Evolutionary conservation across 805 yeast genomes (phyloP).

Genomic region (Tetrapisispora pingtungensis): DNA sequence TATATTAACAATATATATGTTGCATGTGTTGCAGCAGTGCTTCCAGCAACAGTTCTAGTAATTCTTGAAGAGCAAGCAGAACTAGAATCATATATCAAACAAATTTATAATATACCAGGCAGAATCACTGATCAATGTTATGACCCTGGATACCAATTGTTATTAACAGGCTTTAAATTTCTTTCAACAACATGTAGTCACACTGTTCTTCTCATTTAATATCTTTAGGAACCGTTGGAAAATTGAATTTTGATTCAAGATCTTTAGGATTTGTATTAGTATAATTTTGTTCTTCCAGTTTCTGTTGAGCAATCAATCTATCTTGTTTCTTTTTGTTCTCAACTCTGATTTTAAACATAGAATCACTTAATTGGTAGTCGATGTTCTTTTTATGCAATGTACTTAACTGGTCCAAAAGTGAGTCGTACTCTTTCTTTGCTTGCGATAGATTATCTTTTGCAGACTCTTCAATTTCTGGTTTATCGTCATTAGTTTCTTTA

Average conservation of each 20-base stretch:
- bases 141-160: too few relatives aligned
- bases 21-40: too few relatives aligned
- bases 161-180: too few relatives aligned
- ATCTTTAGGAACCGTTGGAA: slow-evolving; percentile 21
- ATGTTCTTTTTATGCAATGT: slow-evolving; percentile 11
- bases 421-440: slow-evolving; percentile 12
- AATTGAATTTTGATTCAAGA: slow-evolving; percentile 12
- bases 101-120: too few relatives aligned
- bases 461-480: not conserved
- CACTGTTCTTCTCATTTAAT: not conserved
- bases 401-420: slow-evolving; percentile 14
- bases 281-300: slow-evolving; percentile 19
- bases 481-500: not conserved
- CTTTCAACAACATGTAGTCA: too few relatives aligned
- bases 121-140: too few relatives aligned
- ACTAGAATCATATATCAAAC: too few relatives aligned
- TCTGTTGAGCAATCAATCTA: slow-evolving; percentile 5
- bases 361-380: slow-evolving; percentile 15
- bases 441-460: not conserved
- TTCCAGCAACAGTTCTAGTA: too few relatives aligned
- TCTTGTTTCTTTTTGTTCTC: slow-evolving; percentile 9
- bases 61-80: too few relatives aligned
- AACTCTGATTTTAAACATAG: slow-evolving; percentile 18
- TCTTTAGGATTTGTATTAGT: slow-evolving; percentile 25
- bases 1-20: too few relatives aligned